Evolutionary conservation across 176 grass and related monocot genomes (phyloP).

Genomic region (Carex scoparia): DNA sequence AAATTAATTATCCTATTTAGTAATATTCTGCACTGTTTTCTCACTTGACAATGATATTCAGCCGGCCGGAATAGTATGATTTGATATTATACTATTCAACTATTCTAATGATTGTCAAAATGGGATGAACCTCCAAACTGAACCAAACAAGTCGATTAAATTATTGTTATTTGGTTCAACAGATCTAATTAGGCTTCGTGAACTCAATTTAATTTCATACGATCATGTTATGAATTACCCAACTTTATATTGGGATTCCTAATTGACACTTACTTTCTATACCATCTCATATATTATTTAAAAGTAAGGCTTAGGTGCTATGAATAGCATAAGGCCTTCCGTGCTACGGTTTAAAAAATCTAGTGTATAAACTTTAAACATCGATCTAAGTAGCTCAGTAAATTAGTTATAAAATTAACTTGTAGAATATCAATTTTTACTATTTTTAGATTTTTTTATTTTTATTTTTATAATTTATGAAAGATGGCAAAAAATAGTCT

Average conservation of each 20-base stretch:
- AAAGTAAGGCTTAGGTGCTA: not conserved
- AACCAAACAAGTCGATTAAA: not conserved
- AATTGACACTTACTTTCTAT: not conserved
- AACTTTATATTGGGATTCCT: not conserved
- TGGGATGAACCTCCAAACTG: not conserved
- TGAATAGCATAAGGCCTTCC: too few relatives aligned
- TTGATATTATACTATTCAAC: not conserved
- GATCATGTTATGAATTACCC: not conserved
- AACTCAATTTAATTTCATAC: not conserved
- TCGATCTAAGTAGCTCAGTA: too few relatives aligned
- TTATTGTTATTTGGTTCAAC: not conserved
- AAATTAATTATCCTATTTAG: too few relatives aligned
- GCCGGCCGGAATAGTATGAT: not conserved
- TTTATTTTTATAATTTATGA: too few relatives aligned
- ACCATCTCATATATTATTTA: not conserved
- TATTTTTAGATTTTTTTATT: too few relatives aligned
- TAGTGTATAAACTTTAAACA: too few relatives aligned
- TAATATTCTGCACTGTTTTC: not conserved
- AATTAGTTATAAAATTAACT: too few relatives aligned
- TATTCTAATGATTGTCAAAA: not conserved
- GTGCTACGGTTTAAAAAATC: too few relatives aligned
- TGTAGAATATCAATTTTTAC: too few relatives aligned
- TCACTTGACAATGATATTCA: not conserved
- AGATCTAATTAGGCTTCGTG: not conserved
- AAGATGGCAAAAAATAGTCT: too few relatives aligned